Evolutionary conservation across 768 basidiomycete species (phyloP).

Genomic region (Pleurotus djamor): DNA sequence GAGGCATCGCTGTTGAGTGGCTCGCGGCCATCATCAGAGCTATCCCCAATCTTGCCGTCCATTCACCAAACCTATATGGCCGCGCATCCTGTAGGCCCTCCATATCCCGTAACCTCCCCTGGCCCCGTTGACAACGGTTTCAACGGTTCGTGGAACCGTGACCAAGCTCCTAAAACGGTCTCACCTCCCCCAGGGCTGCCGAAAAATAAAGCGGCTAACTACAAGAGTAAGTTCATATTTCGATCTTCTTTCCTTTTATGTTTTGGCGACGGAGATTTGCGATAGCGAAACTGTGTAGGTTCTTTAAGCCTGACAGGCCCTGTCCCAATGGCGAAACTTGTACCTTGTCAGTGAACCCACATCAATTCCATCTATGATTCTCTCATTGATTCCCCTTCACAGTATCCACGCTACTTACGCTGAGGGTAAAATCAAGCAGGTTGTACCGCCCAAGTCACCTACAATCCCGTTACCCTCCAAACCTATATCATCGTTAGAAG

Average conservation of each 20-base stretch:
- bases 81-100: background rate
- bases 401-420: conserved; percentile 44
- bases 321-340: conserved; percentile 56
- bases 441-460: background rate
- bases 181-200: background rate
- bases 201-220: conserved; percentile 23
- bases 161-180: background rate
- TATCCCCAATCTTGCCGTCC: background rate
- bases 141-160: background rate
- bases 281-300: conserved; percentile 64
- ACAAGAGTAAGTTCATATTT: conserved; percentile 35
- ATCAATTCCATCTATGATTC: background rate
- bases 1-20: background rate
- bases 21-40: background rate
- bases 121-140: background rate
- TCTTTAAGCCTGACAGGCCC: conserved; percentile 38
- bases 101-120: background rate
- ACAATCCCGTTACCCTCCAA: conserved; percentile 12
- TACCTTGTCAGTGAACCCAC: conserved; percentile 48
- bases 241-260: background rate
- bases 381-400: conserved; percentile 4
- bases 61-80: conserved; percentile 1
- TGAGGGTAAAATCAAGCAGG: background rate
- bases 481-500: conserved; percentile 25
- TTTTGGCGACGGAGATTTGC: background rate